Evolutionary conservation across 2,329 filamentous ascomycete species (phyloP).

Genomic region (Cercospora sp.): DNA sequence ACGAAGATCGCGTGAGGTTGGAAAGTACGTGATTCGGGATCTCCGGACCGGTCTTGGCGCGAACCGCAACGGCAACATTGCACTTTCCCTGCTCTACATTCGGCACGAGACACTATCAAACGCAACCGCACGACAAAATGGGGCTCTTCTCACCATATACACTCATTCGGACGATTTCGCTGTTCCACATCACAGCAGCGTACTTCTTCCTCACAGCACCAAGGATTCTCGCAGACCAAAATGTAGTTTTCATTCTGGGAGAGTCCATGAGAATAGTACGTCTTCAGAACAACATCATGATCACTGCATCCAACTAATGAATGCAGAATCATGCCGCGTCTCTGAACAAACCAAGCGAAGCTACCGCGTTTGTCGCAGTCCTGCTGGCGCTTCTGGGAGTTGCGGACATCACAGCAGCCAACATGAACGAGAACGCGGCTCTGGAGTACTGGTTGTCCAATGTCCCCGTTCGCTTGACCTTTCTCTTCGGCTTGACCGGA

Average conservation of each 20-base stretch:
- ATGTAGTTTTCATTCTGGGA: slow-evolving; percentile 76
- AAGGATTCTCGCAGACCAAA: slow-evolving; percentile 70
- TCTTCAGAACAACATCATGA: neutral
- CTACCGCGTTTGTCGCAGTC: slow-evolving; percentile 66
- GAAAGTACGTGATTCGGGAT: neutral
- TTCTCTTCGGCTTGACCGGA: slow-evolving; percentile 61
- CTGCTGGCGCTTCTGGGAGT: slow-evolving; percentile 63
- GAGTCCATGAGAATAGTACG: slow-evolving; percentile 79
- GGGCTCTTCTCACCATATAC: slow-evolving; percentile 76
- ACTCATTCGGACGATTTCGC: slow-evolving; percentile 76
- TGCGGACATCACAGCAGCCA: slow-evolving; percentile 49
- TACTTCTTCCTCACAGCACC: slow-evolving; percentile 81
- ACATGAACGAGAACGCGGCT: slow-evolving; percentile 46
- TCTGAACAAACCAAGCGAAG: slow-evolving; percentile 68
- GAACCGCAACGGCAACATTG: neutral
- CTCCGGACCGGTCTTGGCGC: slow-evolving; percentile 3
- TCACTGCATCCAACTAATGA: neutral
- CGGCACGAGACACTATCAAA: neutral
- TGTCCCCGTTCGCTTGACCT: slow-evolving; percentile 64
- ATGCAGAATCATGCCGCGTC: slow-evolving; percentile 63
- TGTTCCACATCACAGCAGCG: slow-evolving; percentile 81
- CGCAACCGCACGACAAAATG: slow-evolving; percentile 55
- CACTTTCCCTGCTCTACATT: slow-evolving; percentile 3
- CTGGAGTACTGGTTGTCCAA: slow-evolving; percentile 51
- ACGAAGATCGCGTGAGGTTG: neutral